Base-by-base conservation (phyloP, 495 filamentous ascomycete species). In the Hypoxylon rickii region DNA sequence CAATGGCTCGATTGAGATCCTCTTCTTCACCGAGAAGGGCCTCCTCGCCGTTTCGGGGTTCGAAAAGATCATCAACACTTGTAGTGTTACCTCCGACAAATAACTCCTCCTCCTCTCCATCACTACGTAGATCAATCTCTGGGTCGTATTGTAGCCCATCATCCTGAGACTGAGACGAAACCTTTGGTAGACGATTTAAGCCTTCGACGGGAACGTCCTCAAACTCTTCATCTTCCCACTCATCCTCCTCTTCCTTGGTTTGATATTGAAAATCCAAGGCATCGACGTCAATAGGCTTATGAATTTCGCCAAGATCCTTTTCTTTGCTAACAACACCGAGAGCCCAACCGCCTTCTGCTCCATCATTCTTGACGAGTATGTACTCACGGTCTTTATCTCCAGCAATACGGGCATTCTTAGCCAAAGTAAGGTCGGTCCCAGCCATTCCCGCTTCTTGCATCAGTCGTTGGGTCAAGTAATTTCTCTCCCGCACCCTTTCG, bases 201-300 rank as follows among this genome's bases (percentile, higher is more conserved):
- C 94, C 94, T 68, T 95, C 92, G 34, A 98, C 89, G 1, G 94
- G 94, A 11, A 98, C 89, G 72, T 98, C 94, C 68, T 97, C 94
- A 65, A 97, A 98, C 1, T 84, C 86, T 13, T 83, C 84, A 1
- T 89, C 86, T 13, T 84, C 85, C 20, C 86, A 84, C 13, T 89
- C 89, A 2, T 84, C 80, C 0, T 80, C 75, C 17, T 82, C 79
- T 1, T 81, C 77, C 39, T 74, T 75, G 5, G 74, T 72, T 42
- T 85, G 78, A 26, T 76, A 79, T 38, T 83, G 79, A 16, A 83
- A 70, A 15, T 84, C 87, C 41, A 89, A 67, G 29, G 79, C 81
- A 63, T 97, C 93, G 12, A 97, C 82, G 72, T 96, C 89, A 52
- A 98, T 97, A 1, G 94, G 93, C 64, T 87, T 92, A 44, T 86